Base-by-base conservation (phyloP, 305 asterid genomes). In the Fraxinus latifolia region DNA sequence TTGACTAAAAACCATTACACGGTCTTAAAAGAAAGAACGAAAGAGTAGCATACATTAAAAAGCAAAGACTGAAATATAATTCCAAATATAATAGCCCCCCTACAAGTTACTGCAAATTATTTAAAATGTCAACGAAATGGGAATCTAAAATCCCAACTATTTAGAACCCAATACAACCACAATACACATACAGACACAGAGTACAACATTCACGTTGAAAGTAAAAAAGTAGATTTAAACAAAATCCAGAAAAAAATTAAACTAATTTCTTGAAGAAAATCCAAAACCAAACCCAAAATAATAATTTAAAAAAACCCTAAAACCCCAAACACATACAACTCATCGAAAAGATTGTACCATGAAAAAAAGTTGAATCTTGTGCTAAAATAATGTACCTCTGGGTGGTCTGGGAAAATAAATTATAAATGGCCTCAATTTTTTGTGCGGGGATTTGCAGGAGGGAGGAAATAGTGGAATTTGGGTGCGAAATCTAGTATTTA, bases 131-230 rank as follows among this genome's bases (percentile, higher is more conserved):
- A 0, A 44, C 17, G 15, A 44, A 44, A 12, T 27, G 74, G 76
- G 53, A 83, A 78, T 42, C 74, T 60, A 36, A 80, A 77, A 5
- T 11, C 67, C 25, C 67, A 55, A 55, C 65, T 50, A 31, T 32
- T 47, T 71, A 60, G 81, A 80, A 80, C 11, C 29, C 21, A 76
- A 47, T 75, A 72, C 37, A 36, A 14, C 21, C 70, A 5, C 7
- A 17, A 55, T 39, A 42, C 53, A 42, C n/a, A 11, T 11, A 42
- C 53, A 12, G 53, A 11, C 53, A 42, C 15, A 39, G n/a, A 42
- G 5, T 42, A 42, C 53, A 42, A 42, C 53, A 42, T 42, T 42
- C 53, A 42, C 53, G 53, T 42, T 42, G 53, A 42, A 42, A 11
- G 53, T 42, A 42, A 42, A 39, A 42, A 42, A 42, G 32, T 39